Base-by-base conservation (phyloP, 2,329 filamentous ascomycete species). In the Torrubiella hemipterigena region DNA sequence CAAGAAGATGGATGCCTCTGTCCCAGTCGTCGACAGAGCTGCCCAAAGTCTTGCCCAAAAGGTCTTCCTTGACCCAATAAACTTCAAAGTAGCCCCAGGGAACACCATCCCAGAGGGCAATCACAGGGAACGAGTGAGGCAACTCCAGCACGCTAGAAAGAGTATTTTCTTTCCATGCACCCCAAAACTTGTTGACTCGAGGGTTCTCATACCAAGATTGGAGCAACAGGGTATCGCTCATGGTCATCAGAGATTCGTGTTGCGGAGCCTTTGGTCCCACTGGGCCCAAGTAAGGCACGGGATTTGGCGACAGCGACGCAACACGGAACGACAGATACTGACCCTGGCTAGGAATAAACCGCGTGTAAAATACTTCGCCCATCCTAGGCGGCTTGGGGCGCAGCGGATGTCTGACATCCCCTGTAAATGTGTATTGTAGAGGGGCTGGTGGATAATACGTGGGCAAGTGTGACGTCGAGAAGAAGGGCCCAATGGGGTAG, bases 31-130 rank as follows among this genome's bases (percentile, higher is more conserved):
- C 73, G 0, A 77, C 73, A 4, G 71, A 67, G 15, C 67, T 67
- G 1, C 76, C 67, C 4, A 93, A 55, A 40, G 84, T 67, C 29
- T 67, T 69, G 1, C 83, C 85, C 1, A 98, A 53, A 0, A 65
- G 60, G 48, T 96, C 91, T 51, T 98, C 91, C 48, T 93, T 94
- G 4, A 91, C 85, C 89, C 91, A 98, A 59, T 98, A 98, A 20
- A 98, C 70, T 60, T 98, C 91, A 50, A 98, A 95, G 52, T 93
- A 98, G 0, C 86, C 91, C 58, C 96, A 98, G 0, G 89, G 89
- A 37, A 89, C 80, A 9, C 85, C 87, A 44, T 96, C 85, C 83
- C 89, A 98, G 50, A 86, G 78, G 1, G 83, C 91, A 38, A 96
- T 89, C 1, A 79, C 85, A 0, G 91, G 91, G 54, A 96, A 94